These are phyloP conservation scores for Blastobotrys serpentis DNA, from an alignment of 1,139 yeast species.

Conservation along the genomic window DNA sequence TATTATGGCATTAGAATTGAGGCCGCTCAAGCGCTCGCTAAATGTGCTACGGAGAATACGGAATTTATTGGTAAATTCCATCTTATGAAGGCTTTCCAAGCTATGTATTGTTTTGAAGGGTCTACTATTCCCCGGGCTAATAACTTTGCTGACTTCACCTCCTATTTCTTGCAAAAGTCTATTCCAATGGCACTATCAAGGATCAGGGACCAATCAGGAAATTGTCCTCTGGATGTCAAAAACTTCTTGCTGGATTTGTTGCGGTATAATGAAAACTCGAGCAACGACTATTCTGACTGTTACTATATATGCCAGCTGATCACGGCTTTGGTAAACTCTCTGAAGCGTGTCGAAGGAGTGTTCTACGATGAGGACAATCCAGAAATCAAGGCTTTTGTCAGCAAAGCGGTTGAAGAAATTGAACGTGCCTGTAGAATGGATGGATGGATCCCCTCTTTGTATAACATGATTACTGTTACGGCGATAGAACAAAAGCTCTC, in stretches of 20 bases:
- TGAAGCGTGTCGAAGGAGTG: constrained; percentile 26
- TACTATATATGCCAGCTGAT: constrained; percentile 63
- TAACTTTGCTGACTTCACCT: constrained; percentile 67
- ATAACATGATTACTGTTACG: constrained; percentile 54
- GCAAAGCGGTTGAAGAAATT: constrained; percentile 56
- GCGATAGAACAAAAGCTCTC: constrained; percentile 59
- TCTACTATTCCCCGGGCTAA: constrained; percentile 73
- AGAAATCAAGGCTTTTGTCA: constrained; percentile 36
- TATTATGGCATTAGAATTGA: constrained; percentile 86
- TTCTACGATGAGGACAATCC: constrained; percentile 18
- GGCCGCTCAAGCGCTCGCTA: constrained; percentile 79
- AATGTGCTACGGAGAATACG: constrained; percentile 59
- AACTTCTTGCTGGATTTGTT: constrained; percentile 67
- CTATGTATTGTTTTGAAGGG: constrained; percentile 68
- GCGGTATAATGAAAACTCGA: constrained; percentile 82
- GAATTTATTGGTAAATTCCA: constrained; percentile 72
- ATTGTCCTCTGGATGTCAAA: constrained; percentile 63
- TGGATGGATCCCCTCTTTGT: constrained; percentile 80
- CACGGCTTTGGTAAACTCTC: constrained; percentile 51
- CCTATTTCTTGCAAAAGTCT: constrained; percentile 66
- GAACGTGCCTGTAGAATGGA: constrained; percentile 78
- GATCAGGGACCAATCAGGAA: constrained; percentile 62
- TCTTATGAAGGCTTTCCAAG: constrained; percentile 66
- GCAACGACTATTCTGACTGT: constrained; percentile 73
- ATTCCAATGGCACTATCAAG: constrained; percentile 62